Conservation (phyloP, 2,329 filamentous ascomycete genomes). For the Monilinia vaccinii-corymbosi region DNA sequence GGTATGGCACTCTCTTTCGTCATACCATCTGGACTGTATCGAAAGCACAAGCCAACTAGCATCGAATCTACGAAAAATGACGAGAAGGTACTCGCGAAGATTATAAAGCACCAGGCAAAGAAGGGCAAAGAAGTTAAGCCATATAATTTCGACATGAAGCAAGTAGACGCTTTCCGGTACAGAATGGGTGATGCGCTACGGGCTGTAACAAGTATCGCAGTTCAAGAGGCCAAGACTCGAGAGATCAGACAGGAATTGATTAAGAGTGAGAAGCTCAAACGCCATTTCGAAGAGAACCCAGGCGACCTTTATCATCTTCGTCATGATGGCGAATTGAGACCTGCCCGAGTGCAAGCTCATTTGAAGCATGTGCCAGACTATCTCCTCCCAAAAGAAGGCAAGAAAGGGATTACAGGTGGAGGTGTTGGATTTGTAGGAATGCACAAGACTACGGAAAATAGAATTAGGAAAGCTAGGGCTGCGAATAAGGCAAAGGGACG, state of each 20-base stretch:
- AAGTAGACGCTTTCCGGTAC: slow-evolving; percentile 90
- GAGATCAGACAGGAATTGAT: slow-evolving; percentile 85
- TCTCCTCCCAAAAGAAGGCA: slow-evolving; percentile 67
- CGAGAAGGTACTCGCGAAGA: slow-evolving; percentile 73
- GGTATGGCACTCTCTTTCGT: slow-evolving; percentile 97
- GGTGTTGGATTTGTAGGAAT: slow-evolving; percentile 71
- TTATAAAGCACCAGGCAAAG: slow-evolving; percentile 69
- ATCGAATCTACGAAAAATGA: slow-evolving; percentile 70
- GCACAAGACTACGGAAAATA: slow-evolving; percentile 42
- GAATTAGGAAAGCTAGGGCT: slow-evolving; percentile 32
- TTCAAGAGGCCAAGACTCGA: slow-evolving; percentile 80
- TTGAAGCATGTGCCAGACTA: slow-evolving; percentile 94
- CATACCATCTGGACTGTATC: slow-evolving; percentile 69
- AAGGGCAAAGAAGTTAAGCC: slow-evolving; percentile 74
- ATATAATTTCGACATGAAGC: slow-evolving; percentile 90
- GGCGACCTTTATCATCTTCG: slow-evolving; percentile 77
- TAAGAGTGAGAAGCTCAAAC: slow-evolving; percentile 87
- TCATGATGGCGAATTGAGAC: slow-evolving; percentile 80
- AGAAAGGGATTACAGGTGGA: slow-evolving; percentile 54
- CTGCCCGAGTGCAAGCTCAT: slow-evolving; percentile 78
- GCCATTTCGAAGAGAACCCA: slow-evolving; percentile 96
- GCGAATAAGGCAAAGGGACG: slow-evolving; percentile 40
- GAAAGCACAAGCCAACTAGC: slow-evolving; percentile 82
- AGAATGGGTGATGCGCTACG: slow-evolving; percentile 87
- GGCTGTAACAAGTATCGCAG: slow-evolving; percentile 78